Base-by-base conservation (phyloP, 108 stramenopile genomes). In the Pseudonitzschia pungens region DNA sequence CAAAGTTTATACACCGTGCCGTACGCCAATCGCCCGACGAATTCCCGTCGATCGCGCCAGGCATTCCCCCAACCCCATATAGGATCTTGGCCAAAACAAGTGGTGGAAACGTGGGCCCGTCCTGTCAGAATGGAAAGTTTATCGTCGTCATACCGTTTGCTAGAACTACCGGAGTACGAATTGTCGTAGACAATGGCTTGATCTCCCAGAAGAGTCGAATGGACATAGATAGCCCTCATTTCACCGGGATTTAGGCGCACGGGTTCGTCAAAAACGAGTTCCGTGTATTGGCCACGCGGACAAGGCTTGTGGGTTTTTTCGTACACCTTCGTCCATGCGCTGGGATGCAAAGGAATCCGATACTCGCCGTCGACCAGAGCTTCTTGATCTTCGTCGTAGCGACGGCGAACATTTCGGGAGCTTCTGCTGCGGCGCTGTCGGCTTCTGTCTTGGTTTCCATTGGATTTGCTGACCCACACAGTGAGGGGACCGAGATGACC, bases 151-250 rank as follows among this genome's bases (percentile, higher is more conserved):
- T 87, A 86, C 22, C 87, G 77, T 58, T 77, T 77, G 32, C 56
- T 55, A 53, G 85, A 80, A 43, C 21, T 29, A 16, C 72, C 60
- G 28, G 73, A 68, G 57, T 73, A 62, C 14, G 73, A 60, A 71
- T 95, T 92, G 73, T 95, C 93, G 70, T 95, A 95, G 9, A 95
- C 91, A 57, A 95, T 89, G 3, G 89, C 93, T 65, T 89, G 77
- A 78, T 92, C 91, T 16, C 88, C 87, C 11, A 79, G 80, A 0
- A 80, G 77, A 14, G 86, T 87, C 7, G 90, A 91, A 71, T 95
- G 94, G 53, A 95, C 82, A 74, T 95, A 95, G 14, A 95, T 59
- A 14, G 81, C 89, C 32, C 81, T 76, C 8, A 88, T 79, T 68
- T 91, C 77, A 29, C 90, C 90, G 7, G 94, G 94, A 59, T 75